phyloP scores from a whole-genome alignment of 1,139 yeast genomes.

The Blastobotrys petasosporus region DNA sequence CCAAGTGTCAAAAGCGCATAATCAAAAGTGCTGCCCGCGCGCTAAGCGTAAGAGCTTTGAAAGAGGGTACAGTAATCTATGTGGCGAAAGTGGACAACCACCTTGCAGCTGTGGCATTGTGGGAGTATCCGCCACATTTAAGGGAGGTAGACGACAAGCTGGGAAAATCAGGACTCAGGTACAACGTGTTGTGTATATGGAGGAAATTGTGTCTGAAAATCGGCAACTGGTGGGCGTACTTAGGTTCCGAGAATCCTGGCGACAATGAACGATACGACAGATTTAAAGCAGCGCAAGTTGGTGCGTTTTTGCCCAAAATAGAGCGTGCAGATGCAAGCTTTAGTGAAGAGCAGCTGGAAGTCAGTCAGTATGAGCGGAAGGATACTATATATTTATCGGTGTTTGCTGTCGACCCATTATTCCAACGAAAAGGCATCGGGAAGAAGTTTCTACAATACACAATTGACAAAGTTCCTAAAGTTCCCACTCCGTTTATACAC shows the following conservation, averaged over 20 bases:
- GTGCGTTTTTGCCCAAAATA: too few relatives aligned
- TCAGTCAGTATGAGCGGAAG: not conserved
- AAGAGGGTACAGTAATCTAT: not conserved
- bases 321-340: not conserved
- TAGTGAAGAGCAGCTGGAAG: not conserved
- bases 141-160: not conserved
- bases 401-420: slow-evolving; percentile 1
- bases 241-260: too few relatives aligned
- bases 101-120: not conserved
- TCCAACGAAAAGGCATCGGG: slow-evolving; percentile 2
- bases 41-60: not conserved
- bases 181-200: too few relatives aligned
- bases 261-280: too few relatives aligned
- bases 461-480: slow-evolving; percentile 8
- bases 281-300: too few relatives aligned
- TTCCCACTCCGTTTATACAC: slow-evolving; percentile 11
- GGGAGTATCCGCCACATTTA: slow-evolving; percentile 1
- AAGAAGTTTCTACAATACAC: not conserved
- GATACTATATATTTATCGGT: not conserved
- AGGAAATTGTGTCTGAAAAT: too few relatives aligned
- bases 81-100: not conserved
- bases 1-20: not conserved
- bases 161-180: not conserved
- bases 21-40: not conserved
- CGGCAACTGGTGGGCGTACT: too few relatives aligned